phyloP scores from a whole-genome alignment of 108 stramenopile genomes.

The Mediolabrus comicus region DNA sequence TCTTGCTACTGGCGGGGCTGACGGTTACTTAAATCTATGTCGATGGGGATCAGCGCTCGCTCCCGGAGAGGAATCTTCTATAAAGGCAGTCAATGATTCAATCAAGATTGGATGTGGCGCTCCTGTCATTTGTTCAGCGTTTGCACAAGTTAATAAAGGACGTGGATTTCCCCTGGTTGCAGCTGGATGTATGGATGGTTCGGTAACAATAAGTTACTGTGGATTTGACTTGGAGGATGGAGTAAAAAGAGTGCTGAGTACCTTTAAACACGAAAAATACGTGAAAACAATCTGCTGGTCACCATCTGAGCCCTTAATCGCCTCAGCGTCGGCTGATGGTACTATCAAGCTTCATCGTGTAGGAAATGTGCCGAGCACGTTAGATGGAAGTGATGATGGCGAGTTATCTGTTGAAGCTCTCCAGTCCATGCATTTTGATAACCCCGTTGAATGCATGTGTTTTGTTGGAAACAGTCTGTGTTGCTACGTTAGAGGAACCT shows the following conservation, averaged over 20 bases:
- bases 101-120: conserved; percentile 55
- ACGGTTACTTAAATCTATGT: conserved; percentile 49
- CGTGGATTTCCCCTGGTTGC: conserved; percentile 52
- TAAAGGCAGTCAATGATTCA: conserved; percentile 43
- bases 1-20: conserved; percentile 81
- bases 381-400: conserved; percentile 27
- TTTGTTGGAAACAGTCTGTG: conserved; percentile 63
- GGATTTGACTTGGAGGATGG: conserved; percentile 19
- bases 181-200: conserved; percentile 79
- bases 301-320: conserved; percentile 55
- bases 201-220: conserved; percentile 53
- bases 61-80: conserved; percentile 37
- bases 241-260: conserved; percentile 12
- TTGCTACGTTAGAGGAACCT: conserved; percentile 72
- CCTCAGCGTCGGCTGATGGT: conserved; percentile 82
- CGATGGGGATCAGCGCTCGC: conserved; percentile 66
- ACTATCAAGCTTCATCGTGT: conserved; percentile 62
- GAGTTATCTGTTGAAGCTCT: conserved; percentile 30
- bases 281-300: conserved; percentile 72
- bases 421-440: conserved; percentile 64
- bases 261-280: conserved; percentile 68
- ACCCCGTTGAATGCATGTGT: conserved; percentile 68
- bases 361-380: conserved; percentile 16
- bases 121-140: conserved; percentile 71
- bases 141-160: conserved; percentile 45